Base-by-base conservation (phyloP, 23 red algal genomes). In the Agarophyton chilense region DNA sequence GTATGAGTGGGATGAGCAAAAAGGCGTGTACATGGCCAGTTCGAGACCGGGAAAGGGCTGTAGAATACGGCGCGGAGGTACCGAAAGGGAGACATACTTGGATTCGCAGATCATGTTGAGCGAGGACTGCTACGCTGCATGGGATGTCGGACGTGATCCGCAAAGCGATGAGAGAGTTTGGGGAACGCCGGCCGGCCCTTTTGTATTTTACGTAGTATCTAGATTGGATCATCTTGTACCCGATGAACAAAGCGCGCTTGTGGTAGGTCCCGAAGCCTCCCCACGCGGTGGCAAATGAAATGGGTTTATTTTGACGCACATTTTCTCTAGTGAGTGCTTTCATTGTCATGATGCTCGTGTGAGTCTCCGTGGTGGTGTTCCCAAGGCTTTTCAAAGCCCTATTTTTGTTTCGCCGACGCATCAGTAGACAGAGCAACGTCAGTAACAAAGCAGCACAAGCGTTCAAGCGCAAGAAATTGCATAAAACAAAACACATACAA, bases 11-110 rank as follows among this genome's bases (percentile, higher is more conserved):
- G 57, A 82, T 53, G 21, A 38, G 38, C 19, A 41, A 44, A 60
- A 94, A 21, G 43, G 55, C 28, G 52, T 92, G 81, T 98, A 85
- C 41, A 50, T 45, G 33, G 92, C 72, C 14, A 24, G 29, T 25
- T 90, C 89, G 40, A 71, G 93, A 10, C 96, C 96, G 60, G 96
- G 96, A 39, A 95, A 93, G 73, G 63, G 92, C 47, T 98, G 96
- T 67, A 55, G 91, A 14, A 91, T 98, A 38, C 74, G 47, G 38
- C 87, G 92, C 55, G 65, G 82, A 1, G 96, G 87, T 1, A 62
- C 60, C 17, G 54, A 88, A 19, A 52, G 25, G 8, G 91, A 94
- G 57, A 92, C 91, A 17, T 98, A 98, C 76, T 41, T 98, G 16
- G 82, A 95, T 66, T 89, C 90, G 9, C 55, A 83, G 24, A 72